Percentiles rank a stretch among this genome's conserved stretches.
phyloP scores from a whole-genome alignment of 2,329 filamentous ascomycete species.

The Aspergillus chevalieri region DNA sequence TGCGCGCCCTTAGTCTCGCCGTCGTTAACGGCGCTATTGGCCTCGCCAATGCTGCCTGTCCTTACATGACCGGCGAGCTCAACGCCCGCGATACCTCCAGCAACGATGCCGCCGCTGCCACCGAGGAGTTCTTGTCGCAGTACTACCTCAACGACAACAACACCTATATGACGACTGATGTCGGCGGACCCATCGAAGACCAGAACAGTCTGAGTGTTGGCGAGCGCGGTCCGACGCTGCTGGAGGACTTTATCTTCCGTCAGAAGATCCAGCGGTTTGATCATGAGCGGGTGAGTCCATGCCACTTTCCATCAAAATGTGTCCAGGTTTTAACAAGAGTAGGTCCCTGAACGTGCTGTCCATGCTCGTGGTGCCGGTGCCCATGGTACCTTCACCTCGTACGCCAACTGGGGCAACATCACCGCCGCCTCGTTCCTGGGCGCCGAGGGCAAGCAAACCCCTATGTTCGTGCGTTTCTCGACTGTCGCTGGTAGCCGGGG shows the following conservation, averaged over 20 bases:
- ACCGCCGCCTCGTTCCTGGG: slow-evolving; percentile 61
- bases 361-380: slow-evolving; percentile 64
- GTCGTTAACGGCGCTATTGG: slow-evolving; percentile 21
- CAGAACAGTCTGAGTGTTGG: slow-evolving; percentile 63
- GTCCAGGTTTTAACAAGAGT: background rate
- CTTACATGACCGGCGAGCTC: slow-evolving; percentile 34
- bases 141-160: slow-evolving; percentile 49
- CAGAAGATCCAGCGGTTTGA: slow-evolving; percentile 68
- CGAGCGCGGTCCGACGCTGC: slow-evolving; percentile 58
- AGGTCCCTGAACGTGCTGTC: slow-evolving; percentile 59
- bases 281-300: slow-evolving; percentile 49
- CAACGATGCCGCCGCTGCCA: slow-evolving; percentile 21
- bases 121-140: slow-evolving; percentile 38
- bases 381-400: slow-evolving; percentile 64
- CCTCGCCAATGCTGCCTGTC: slow-evolving; percentile 35
- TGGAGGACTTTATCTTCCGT: slow-evolving; percentile 68
- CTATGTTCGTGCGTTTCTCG: slow-evolving; percentile 65
- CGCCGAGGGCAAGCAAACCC: slow-evolving; percentile 54
- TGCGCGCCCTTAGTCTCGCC: slow-evolving; percentile 22
- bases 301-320: no score
- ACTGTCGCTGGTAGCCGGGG: slow-evolving; percentile 66
- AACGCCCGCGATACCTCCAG: slow-evolving; percentile 16
- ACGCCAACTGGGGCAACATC: slow-evolving; percentile 60
- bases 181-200: slow-evolving; percentile 62
- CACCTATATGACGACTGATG: slow-evolving; percentile 58